phyloP scores from a whole-genome alignment of 441 rosid genomes.

The Metrosideros polymorpha region DNA sequence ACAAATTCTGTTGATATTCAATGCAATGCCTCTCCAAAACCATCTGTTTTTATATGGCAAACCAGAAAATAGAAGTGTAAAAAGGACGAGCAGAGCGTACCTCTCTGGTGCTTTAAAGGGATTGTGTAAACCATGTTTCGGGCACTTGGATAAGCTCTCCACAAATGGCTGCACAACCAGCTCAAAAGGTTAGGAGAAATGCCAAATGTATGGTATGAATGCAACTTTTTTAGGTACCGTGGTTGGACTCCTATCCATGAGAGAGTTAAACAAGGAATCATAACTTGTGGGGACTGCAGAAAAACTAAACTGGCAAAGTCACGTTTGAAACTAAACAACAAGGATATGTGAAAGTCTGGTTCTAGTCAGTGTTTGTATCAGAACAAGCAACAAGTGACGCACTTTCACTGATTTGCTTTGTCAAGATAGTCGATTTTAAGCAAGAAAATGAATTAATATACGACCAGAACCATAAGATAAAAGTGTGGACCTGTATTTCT shows the following conservation, averaged over 20 bases:
- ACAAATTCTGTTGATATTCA: not conserved
- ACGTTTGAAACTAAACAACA: not conserved
- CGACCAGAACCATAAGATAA: not conserved
- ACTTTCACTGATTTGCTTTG: not conserved
- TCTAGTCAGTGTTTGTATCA: not conserved
- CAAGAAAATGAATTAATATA: not conserved
- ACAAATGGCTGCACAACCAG: constrained; percentile 68
- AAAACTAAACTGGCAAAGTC: not conserved
- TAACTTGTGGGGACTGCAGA: not conserved
- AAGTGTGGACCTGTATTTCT: constrained; percentile 51
- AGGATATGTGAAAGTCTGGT: not conserved
- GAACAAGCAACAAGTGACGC: not conserved
- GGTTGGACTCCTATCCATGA: not conserved
- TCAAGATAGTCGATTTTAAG: not conserved
- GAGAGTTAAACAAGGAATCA: not conserved
- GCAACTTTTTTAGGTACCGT: not conserved
- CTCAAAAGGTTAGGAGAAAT: constrained; percentile 2
- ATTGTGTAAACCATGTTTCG: constrained; percentile 95
- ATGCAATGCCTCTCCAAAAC: not conserved
- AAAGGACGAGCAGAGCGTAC: constrained; percentile 20
- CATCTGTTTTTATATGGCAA: not conserved
- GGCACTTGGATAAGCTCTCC: constrained; percentile 87
- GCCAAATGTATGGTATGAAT: not conserved
- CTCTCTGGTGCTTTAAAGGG: constrained; percentile 96
- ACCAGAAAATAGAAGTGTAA: not conserved